phyloP scores from a whole-genome alignment of 768 basidiomycete genomes.

The Boletus patriciae region DNA sequence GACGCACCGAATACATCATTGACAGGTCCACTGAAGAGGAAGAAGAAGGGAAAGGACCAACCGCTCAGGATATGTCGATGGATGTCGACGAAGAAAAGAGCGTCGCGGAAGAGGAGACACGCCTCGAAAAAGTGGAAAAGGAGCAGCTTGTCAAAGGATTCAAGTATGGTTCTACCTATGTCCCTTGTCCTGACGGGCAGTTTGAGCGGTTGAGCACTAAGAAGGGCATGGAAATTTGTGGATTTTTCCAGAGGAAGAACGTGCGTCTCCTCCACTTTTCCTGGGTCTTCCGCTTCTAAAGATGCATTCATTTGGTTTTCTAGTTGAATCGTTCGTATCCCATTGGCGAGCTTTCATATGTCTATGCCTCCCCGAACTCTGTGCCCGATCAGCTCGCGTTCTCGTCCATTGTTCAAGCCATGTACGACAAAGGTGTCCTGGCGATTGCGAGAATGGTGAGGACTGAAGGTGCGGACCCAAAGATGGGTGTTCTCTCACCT shows the following conservation, averaged over 20 bases:
- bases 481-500: slow-evolving; percentile 79
- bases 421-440: slow-evolving; percentile 60
- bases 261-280: slow-evolving; percentile 40
- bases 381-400: slow-evolving; percentile 78
- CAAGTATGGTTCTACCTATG: slow-evolving; percentile 89
- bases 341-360: slow-evolving; percentile 83
- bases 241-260: slow-evolving; percentile 70
- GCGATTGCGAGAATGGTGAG: slow-evolving; percentile 86
- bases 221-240: slow-evolving; percentile 86
- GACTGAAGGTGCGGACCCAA: slow-evolving; percentile 72
- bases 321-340: slow-evolving; percentile 81
- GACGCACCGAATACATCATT: slow-evolving; percentile 56
- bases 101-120: slow-evolving; percentile 36
- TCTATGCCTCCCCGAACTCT: slow-evolving; percentile 72
- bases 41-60: slow-evolving; percentile 26
- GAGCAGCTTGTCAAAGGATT: slow-evolving; percentile 80
- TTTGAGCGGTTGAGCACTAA: slow-evolving; percentile 72
- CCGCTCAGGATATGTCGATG: slow-evolving; percentile 16
- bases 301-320: neutral
- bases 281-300: neutral
- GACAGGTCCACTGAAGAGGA: slow-evolving; percentile 44
- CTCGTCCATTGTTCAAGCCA: slow-evolving; percentile 83
- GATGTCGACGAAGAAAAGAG: slow-evolving; percentile 35
- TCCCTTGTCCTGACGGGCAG: slow-evolving; percentile 81
- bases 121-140: slow-evolving; percentile 62